Percentiles rank a stretch among this genome's conserved stretches.
Evolutionary conservation across 148 eudicot genomes (phyloP).

Genomic region (Pouteria glomerata): DNA sequence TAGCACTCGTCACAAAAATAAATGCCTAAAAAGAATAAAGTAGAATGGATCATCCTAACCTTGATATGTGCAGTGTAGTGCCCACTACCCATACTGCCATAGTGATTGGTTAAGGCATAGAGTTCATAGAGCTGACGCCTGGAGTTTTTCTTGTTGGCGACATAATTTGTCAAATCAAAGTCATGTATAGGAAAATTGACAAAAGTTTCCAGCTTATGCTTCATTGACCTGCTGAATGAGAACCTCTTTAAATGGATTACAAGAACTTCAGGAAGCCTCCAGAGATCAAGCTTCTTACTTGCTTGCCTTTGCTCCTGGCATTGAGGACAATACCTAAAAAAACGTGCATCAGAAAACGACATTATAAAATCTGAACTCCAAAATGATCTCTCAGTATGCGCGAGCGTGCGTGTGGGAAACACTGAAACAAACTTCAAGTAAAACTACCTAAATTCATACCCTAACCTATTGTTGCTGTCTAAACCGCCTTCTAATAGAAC

Average conservation of each 20-base stretch:
- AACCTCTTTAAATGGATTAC: slow-evolving; percentile 94
- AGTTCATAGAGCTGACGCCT: slow-evolving; percentile 79
- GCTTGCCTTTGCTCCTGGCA: slow-evolving; percentile 96
- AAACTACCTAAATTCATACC: too few relatives aligned
- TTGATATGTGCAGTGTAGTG: slow-evolving; percentile 95
- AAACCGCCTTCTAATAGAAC: too few relatives aligned
- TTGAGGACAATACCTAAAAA: slow-evolving; percentile 80
- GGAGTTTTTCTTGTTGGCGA: slow-evolving; percentile 75
- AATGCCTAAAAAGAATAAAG: neutral
- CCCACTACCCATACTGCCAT: slow-evolving; percentile 96
- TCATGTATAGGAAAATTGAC: slow-evolving; percentile 89
- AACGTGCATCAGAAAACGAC: slow-evolving; percentile 6
- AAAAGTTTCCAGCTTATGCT: slow-evolving; percentile 83
- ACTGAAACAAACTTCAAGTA: too few relatives aligned
- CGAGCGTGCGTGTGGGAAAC: too few relatives aligned
- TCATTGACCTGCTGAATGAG: slow-evolving; percentile 85
- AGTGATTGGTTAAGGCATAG: slow-evolving; percentile 90
- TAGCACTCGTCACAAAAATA: neutral
- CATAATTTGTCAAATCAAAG: slow-evolving; percentile 81
- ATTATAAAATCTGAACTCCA: neutral
- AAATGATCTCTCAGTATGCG: neutral
- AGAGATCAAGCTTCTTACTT: slow-evolving; percentile 95
- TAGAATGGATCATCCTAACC: slow-evolving; percentile 33
- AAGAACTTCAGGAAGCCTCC: slow-evolving; percentile 97
- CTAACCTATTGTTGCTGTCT: too few relatives aligned